Evolutionary conservation across 495 filamentous ascomycete species (phyloP).

Genomic region (Podospora pseudopauciseta): DNA sequence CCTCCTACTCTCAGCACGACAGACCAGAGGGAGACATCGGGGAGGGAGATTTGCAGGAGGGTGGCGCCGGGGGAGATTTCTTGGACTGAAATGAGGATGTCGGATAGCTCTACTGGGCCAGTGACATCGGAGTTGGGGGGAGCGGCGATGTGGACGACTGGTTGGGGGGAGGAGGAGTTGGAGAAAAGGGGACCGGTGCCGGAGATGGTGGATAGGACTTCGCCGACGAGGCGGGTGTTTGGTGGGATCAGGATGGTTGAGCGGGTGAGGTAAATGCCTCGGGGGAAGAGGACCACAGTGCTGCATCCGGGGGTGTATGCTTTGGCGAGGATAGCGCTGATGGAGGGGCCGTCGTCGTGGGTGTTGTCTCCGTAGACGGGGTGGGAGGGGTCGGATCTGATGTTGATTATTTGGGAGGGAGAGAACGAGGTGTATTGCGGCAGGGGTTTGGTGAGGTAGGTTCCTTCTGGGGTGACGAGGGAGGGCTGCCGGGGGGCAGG

Average conservation of each 20-base stretch:
- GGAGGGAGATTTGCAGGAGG: conserved; percentile 47
- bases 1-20: conserved; percentile 57
- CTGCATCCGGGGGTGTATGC: conserved; percentile 30
- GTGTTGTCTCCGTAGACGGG: conserved; percentile 35
- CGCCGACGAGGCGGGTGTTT: conserved; percentile 48
- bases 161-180: conserved; percentile 45
- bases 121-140: conserved; percentile 40
- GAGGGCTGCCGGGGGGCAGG: conserved; percentile 25
- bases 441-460: conserved; percentile 34
- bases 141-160: conserved; percentile 55
- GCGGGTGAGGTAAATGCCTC: conserved; percentile 45
- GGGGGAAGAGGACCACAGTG: conserved; percentile 41
- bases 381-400: conserved; percentile 37
- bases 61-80: conserved; percentile 51
- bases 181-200: conserved; percentile 50
- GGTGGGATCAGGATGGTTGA: conserved; percentile 52
- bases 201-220: conserved; percentile 44
- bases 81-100: conserved; percentile 52
- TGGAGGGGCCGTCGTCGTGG: conserved; percentile 38
- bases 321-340: conserved; percentile 39
- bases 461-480: conserved; percentile 30
- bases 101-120: conserved; percentile 55
- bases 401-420: conserved; percentile 35
- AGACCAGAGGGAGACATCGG: conserved; percentile 55
- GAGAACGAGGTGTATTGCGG: conserved; percentile 38